A percentile compares a stretch with the other conserved stretches of the same genome.
Conservation (phyloP, 2,329 filamentous ascomycete genomes). For the Clonostachys chloroleuca region DNA sequence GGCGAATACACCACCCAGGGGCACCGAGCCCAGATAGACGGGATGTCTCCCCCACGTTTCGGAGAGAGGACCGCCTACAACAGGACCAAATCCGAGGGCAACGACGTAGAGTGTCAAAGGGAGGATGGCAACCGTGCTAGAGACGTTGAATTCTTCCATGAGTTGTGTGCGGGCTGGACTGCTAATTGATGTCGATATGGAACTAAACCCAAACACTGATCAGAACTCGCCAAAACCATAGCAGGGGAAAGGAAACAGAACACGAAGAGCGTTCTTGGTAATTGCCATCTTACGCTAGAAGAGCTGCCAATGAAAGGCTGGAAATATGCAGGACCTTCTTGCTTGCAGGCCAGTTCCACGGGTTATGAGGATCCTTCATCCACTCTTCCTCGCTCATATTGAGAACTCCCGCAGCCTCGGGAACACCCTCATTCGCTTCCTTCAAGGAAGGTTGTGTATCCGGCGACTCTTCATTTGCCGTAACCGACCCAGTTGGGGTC, state of each 20-base stretch:
- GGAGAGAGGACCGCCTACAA: conserved; percentile 53
- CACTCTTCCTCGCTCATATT: conserved; percentile 11
- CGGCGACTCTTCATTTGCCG: too few relatives aligned
- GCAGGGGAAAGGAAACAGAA: conserved; percentile 4
- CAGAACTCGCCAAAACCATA: neutral
- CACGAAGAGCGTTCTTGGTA: conserved; percentile 10
- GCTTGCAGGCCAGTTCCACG: conserved; percentile 42
- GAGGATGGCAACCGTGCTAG: conserved; percentile 51
- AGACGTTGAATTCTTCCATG: conserved; percentile 47
- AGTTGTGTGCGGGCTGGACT: conserved; percentile 40
- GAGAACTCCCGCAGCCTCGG: too few relatives aligned
- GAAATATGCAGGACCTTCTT: conserved; percentile 32
- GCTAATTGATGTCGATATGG: conserved; percentile 49
- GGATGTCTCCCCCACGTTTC: conserved; percentile 51
- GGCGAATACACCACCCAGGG: conserved; percentile 48
- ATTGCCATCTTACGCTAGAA: conserved; percentile 26
- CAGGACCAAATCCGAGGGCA: conserved; percentile 54
- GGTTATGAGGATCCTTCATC: conserved; percentile 37
- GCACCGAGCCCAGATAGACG: conserved; percentile 42
- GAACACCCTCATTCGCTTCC: too few relatives aligned
- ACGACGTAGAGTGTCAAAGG: conserved; percentile 56
- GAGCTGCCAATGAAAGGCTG: conserved; percentile 29
- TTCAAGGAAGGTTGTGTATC: too few relatives aligned
- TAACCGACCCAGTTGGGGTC: too few relatives aligned
- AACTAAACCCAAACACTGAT: conserved; percentile 24